Percentiles rank a stretch among this genome's conserved stretches.
phyloP scores from a whole-genome alignment of 1,284 basidiomycete species.

The Cutaneotrichosporon sp. region DNA sequence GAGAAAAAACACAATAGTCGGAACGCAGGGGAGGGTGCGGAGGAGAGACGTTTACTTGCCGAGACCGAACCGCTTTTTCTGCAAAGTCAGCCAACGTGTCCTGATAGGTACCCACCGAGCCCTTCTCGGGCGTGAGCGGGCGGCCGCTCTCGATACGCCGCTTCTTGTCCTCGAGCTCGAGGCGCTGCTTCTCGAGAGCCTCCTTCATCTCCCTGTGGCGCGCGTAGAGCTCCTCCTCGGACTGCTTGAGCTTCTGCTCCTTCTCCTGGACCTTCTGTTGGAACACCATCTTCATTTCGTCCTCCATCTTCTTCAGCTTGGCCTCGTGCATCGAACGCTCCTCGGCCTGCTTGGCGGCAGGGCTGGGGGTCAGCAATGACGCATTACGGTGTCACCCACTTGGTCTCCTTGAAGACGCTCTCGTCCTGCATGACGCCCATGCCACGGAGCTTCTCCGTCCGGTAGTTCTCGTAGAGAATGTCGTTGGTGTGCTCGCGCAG shows the following conservation, averaged over 20 bases:
- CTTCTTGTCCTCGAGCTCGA: conserved; percentile 97
- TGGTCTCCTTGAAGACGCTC: conserved; percentile 95
- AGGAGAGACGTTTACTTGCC: conserved; percentile 32
- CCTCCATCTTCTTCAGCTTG: conserved; percentile 97
- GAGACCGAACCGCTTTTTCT: conserved; percentile 47
- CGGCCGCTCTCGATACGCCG: conserved; percentile 87
- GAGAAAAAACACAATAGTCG: conserved; percentile 1
- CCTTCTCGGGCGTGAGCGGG: conserved; percentile 90
- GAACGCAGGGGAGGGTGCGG: background rate
- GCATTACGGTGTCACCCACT: conserved; percentile 57
- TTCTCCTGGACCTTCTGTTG: conserved; percentile 98
- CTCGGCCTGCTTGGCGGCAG: conserved; percentile 88
- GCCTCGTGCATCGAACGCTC: conserved; percentile 88
- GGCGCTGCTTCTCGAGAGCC: conserved; percentile 90
- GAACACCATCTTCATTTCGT: conserved; percentile 99
- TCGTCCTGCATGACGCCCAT: conserved; percentile 97
- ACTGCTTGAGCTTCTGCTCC: conserved; percentile 95
- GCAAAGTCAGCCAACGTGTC: background rate
- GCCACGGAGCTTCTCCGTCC: conserved; percentile 84
- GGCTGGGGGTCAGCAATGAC: conserved; percentile 53
- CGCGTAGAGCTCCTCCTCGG: conserved; percentile 94
- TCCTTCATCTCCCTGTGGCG: conserved; percentile 99
- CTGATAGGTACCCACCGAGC: conserved; percentile 37
- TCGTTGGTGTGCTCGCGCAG: conserved; percentile 90
- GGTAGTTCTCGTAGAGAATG: conserved; percentile 91